Evolutionary conservation across 257 asterid species (phyloP).

Genomic region (Anisodus tanguticus): DNA sequence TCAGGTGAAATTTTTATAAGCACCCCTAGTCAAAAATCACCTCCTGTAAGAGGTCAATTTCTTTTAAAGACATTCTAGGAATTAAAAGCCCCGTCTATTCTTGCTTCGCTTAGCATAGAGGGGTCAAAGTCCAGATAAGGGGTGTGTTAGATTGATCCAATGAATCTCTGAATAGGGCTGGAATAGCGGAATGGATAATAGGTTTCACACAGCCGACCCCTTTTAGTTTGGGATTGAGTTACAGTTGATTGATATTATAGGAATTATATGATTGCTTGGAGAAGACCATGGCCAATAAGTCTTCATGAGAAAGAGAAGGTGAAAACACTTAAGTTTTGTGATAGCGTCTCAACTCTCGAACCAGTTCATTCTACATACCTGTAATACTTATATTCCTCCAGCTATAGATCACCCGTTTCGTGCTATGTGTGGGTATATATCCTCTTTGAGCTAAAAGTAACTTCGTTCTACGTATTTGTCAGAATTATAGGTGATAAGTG

Average conservation of each 20-base stretch:
- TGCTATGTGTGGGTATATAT: background rate
- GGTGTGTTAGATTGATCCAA: background rate
- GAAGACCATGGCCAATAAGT: background rate
- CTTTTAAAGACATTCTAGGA: background rate
- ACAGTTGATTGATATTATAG: background rate
- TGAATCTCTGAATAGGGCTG: background rate
- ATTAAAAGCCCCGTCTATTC: background rate
- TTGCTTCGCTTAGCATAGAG: background rate
- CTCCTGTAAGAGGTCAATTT: background rate
- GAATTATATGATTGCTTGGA: background rate
- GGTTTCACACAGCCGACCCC: background rate
- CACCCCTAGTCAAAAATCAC: background rate
- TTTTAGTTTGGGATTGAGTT: constrained; percentile 9
- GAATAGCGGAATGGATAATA: background rate
- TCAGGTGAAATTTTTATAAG: background rate
- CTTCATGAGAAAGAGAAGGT: background rate
- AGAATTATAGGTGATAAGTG: background rate
- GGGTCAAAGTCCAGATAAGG: background rate
- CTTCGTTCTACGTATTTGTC: no score
- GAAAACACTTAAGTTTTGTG: background rate
- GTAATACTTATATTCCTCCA: background rate
- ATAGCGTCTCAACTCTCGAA: background rate
- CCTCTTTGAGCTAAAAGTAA: background rate
- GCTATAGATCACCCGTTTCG: no score
- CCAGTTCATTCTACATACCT: background rate